Conservation (phyloP, 164 flowering plant species). For the Brasenia schreberi region DNA sequence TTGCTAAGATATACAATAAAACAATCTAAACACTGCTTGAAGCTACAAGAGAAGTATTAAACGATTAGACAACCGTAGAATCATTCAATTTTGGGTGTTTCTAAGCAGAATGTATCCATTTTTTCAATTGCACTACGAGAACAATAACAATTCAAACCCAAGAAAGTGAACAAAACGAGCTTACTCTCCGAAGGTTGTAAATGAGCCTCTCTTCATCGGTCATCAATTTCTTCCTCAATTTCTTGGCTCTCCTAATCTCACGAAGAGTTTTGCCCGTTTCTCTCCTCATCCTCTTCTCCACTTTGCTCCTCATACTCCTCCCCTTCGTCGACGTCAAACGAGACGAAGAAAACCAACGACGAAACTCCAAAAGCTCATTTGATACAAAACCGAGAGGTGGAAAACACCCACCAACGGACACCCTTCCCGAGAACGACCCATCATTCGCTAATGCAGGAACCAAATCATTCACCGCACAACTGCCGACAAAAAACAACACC, state of each 20-base stretch:
- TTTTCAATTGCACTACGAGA: too few species aligned
- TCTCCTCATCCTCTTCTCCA: conserved; percentile 15
- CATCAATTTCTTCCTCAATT: conserved; percentile 11
- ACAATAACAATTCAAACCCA: too few species aligned
- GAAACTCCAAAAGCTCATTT: neutral
- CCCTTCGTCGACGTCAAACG: conserved; percentile 11
- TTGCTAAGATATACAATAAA: too few species aligned
- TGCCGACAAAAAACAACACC: neutral
- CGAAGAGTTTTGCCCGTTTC: conserved; percentile 13
- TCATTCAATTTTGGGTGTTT: too few species aligned
- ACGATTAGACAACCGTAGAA: too few species aligned
- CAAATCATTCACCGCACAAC: neutral
- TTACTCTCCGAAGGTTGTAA: conserved; percentile 11
- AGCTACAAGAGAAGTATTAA: too few species aligned
- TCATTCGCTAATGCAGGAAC: neutral
- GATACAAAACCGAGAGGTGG: neutral
- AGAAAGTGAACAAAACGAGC: neutral
- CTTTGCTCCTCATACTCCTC: conserved; percentile 16
- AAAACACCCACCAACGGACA: neutral
- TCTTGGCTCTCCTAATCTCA: conserved; percentile 14
- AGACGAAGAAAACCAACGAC: neutral
- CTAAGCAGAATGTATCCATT: too few species aligned
- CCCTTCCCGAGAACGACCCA: neutral
- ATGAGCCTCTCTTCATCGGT: conserved; percentile 13
- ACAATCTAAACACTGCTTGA: too few species aligned